Evolutionary conservation across 148 eudicot genomes (phyloP).

Genomic region (Rhododendron molle): DNA sequence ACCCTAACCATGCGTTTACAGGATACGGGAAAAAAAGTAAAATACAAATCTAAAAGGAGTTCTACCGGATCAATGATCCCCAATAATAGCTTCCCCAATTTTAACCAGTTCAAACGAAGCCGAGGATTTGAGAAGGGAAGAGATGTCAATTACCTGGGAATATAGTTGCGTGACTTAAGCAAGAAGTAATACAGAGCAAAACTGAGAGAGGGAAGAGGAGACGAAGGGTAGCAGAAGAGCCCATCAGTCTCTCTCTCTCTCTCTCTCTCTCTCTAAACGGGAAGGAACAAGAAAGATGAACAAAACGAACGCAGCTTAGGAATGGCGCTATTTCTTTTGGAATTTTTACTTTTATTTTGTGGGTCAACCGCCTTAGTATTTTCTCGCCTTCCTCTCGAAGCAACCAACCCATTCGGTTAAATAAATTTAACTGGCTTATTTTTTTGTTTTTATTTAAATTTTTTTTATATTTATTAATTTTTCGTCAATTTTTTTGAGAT

Average conservation of each 20-base stretch:
- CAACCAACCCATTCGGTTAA: too few relatives aligned
- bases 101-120: neutral
- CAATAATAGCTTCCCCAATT: neutral
- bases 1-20: neutral
- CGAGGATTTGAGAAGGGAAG: neutral
- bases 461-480: too few relatives aligned
- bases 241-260: slow-evolving; percentile 13
- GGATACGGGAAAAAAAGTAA: neutral
- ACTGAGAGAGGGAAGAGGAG: slow-evolving; percentile 16
- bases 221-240: neutral
- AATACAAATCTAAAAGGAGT: neutral
- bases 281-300: neutral
- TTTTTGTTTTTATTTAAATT: too few relatives aligned
- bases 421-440: too few relatives aligned
- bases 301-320: neutral
- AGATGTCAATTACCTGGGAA: neutral
- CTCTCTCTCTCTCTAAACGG: neutral
- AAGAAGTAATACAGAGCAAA: slow-evolving; percentile 7
- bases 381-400: too few relatives aligned
- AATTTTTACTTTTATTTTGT: neutral
- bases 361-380: neutral
- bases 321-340: neutral
- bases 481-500: too few relatives aligned
- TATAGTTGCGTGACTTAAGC: slow-evolving; percentile 5
- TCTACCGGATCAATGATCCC: neutral